Conservation (phyloP, 768 basidiomycete species). For the Kondoa malvinella region DNA sequence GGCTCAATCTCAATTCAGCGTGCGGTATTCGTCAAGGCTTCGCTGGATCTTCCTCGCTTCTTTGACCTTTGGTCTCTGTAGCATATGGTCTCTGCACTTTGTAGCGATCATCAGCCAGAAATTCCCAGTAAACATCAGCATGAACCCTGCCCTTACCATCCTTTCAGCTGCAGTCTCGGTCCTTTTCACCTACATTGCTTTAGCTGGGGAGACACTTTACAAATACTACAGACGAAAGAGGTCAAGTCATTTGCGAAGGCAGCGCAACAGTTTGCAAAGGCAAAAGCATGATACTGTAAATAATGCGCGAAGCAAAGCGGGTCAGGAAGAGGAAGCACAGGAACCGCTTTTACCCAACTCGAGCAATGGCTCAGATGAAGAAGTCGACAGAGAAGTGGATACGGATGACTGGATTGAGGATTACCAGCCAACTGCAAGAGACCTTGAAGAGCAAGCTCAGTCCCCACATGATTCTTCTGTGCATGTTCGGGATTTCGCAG, state of each 20-base stretch:
- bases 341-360: no score
- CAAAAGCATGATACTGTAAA: background rate
- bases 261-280: background rate
- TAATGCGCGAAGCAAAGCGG: background rate
- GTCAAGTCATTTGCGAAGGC: no score
- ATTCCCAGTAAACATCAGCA: background rate
- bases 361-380: no score
- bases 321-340: background rate
- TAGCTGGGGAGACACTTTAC: background rate
- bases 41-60: background rate
- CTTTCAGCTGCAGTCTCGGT: background rate
- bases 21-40: background rate
- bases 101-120: background rate
- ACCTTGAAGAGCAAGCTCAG: no score
- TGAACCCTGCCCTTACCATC: background rate
- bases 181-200: slow-evolving; percentile 2
- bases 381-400: no score
- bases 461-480: no score
- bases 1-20: background rate
- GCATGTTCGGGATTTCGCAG: no score
- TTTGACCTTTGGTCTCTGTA: background rate
- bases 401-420: no score
- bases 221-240: background rate
- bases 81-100: slow-evolving; percentile 1
- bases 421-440: no score